Evolutionary conservation across 2,329 filamentous ascomycete genomes (phyloP), one percentile per base, ranked within the genome.

Genomic region (Epichloe scottii): DNA sequence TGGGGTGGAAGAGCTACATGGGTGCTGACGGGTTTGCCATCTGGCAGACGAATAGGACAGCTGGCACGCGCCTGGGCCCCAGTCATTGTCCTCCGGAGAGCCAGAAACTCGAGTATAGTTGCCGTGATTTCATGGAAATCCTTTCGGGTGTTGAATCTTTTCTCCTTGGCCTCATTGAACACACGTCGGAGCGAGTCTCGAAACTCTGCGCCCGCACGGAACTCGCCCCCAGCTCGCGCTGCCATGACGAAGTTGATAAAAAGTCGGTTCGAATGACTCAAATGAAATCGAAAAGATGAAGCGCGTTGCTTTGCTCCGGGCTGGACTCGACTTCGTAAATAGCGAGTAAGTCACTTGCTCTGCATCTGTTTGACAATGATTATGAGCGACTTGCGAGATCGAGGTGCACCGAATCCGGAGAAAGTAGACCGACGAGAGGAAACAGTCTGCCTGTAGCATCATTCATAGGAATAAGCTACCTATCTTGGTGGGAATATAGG

Each of bases 141-240:
- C 17, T 45, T 34, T 0, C 48, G 5, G 7, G 42, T 44, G 15
- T 48, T 40, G 26, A 49, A 55, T 1, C 49, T 44, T 1, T 52
- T 51, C 5, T 21, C 7, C 11, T 46, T 49, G 14, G 55, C 54
- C 49, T 62, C 60, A n/a, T 42, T 15, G n/a, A 62, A 62, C 11
- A 62, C 38, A 0, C 38, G 8, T 7, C 37, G 38, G 5, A 62
- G 33, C 1, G 53, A 59, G 0, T 40, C 38, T 19, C 55, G 48
- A 21, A 62, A 59, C 6, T 59, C 53, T 6, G 50, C 44, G 12
- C 45, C 44, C 5, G 4, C 17, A 30, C 46, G 48, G 21, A 60
- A 58, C 14, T 56, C 53, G 8, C 11, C 12, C 21, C 17, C 7
- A 19, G 50, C 48, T 44, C 46, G 30, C 15, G 39, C 15, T n/a